Conservation (phyloP, 2,329 filamentous ascomycete genomes). For the Colletotrichum liaoningense region DNA sequence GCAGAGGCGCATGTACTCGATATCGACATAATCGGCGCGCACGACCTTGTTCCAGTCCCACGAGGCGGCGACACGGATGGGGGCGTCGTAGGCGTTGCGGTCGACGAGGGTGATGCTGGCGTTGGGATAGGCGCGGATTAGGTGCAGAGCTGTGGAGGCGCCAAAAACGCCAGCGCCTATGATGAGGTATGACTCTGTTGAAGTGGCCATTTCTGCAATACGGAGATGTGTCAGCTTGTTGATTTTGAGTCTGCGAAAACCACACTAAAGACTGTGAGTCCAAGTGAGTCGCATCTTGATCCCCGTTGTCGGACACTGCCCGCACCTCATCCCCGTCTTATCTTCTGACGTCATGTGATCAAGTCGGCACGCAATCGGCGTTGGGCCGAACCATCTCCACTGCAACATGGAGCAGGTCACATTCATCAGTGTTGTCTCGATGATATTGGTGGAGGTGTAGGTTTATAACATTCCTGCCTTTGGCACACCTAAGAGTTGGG, state of each 20-base stretch:
- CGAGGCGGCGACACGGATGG: slow-evolving; percentile 41
- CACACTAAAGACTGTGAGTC: not conserved
- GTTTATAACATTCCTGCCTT: not conserved
- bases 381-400: not conserved
- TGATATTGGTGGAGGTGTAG: not conserved
- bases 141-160: slow-evolving; percentile 60
- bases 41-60: slow-evolving; percentile 53
- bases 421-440: not conserved
- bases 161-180: slow-evolving; percentile 64
- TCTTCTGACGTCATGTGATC: slow-evolving; percentile 29
- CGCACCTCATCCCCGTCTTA: slow-evolving; percentile 17
- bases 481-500: too few species aligned
- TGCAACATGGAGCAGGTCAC: not conserved
- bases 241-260: not conserved
- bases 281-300: not conserved
- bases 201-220: not conserved
- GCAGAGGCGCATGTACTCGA: slow-evolving; percentile 43
- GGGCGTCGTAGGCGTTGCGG: slow-evolving; percentile 39
- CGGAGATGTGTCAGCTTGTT: too few species aligned
- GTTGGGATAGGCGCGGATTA: slow-evolving; percentile 43
- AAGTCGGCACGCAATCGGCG: slow-evolving; percentile 12
- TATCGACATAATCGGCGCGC: slow-evolving; percentile 48
- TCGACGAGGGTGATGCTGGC: slow-evolving; percentile 41
- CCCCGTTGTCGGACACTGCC: slow-evolving; percentile 13
- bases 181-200: slow-evolving; percentile 48